A percentile compares a stretch with the other conserved stretches of the same genome.
Evolutionary conservation across 2,329 filamentous ascomycete species (phyloP).

Genomic region (Aaosphaeria pasadenensis): DNA sequence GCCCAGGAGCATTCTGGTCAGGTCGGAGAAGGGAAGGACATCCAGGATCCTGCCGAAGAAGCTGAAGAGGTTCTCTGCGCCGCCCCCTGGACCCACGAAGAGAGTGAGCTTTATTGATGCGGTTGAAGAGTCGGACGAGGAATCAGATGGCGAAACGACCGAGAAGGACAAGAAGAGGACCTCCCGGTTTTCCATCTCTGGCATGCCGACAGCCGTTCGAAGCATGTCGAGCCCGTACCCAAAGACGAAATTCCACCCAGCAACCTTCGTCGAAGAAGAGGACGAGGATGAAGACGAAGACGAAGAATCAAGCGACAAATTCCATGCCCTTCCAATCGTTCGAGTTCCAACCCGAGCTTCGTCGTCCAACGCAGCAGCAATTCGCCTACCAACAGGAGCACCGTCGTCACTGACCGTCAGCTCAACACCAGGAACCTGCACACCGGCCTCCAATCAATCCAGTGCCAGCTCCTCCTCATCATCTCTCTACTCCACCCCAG

Average conservation of each 20-base stretch:
- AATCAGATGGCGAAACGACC: neutral
- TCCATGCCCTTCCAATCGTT: neutral
- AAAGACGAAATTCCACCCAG: neutral
- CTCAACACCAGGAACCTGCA: no score
- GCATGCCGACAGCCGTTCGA: neutral
- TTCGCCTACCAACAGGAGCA: constrained; percentile 5
- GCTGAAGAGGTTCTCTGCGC: neutral
- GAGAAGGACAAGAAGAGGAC: neutral
- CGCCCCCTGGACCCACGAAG: neutral
- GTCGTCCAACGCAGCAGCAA: neutral
- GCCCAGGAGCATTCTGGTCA: neutral
- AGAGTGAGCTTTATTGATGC: neutral
- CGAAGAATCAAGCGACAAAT: constrained; percentile 6
- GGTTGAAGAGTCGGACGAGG: constrained; percentile 5
- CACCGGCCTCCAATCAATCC: neutral
- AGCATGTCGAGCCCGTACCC: neutral
- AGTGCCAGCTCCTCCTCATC: neutral
- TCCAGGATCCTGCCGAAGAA: neutral
- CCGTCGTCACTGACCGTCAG: no score
- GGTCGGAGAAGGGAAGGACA: neutral
- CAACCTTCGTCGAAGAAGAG: neutral
- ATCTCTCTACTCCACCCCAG: neutral
- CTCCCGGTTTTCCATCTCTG: neutral
- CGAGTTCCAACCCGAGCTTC: neutral
- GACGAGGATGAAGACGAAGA: neutral